Percentiles rank a stretch among this genome's conserved stretches.
These are phyloP conservation scores for Cryptosporidium ubiquitum DNA, from an alignment of 169 alveolate genomes.

Conservation along the genomic window DNA sequence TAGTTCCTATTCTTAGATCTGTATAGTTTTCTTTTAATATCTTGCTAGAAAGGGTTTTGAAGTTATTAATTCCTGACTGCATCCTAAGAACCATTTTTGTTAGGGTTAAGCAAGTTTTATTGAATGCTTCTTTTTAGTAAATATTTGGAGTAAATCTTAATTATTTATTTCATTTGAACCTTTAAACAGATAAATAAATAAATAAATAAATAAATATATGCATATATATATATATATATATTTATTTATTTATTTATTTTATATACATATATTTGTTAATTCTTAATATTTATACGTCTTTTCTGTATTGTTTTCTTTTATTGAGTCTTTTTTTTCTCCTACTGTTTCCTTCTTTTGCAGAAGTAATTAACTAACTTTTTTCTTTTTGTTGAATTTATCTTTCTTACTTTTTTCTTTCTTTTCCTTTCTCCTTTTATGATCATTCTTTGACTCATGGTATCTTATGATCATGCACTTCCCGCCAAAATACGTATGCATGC, in stretches of 20 bases:
- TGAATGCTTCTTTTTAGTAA: not conserved
- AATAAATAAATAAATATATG: too few species aligned
- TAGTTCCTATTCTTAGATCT: constrained; percentile 57
- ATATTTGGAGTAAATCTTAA: not conserved
- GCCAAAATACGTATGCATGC: constrained; percentile 11
- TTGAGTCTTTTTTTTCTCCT: not conserved
- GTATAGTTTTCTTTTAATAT: constrained; percentile 36
- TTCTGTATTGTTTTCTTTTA: not conserved
- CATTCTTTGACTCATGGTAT: not conserved
- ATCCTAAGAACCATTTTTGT: not conserved
- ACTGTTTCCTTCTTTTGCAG: not conserved
- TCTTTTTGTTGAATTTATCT: not conserved
- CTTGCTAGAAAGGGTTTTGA: constrained; percentile 24
- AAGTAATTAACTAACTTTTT: not conserved
- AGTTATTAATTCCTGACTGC: constrained; percentile 16
- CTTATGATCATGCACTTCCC: constrained; percentile 14
- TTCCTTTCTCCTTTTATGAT: not conserved
- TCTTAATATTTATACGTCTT: not conserved
- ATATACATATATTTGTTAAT: too few species aligned
- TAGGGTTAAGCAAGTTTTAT: not conserved
- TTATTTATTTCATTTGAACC: not conserved
- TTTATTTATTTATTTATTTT: too few species aligned
- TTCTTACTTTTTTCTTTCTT: not conserved
- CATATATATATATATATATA: too few species aligned
- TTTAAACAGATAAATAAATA: not conserved